Percentiles rank a stretch among this genome's conserved stretches.
Conservation (phyloP, 352 stramenopile genomes). For the Globisporangium echinulatum region DNA sequence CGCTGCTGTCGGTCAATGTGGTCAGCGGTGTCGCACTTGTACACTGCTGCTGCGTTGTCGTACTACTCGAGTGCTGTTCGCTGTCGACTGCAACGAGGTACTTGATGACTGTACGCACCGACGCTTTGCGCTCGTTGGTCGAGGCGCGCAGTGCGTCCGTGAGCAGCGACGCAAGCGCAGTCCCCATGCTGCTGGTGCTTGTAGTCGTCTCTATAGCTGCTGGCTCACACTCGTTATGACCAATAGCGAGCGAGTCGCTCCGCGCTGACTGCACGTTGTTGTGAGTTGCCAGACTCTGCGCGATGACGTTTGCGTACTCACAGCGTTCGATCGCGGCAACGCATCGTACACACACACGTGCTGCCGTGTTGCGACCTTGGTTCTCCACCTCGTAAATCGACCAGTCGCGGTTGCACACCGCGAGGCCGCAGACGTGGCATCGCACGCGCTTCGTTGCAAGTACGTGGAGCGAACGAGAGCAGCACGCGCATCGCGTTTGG, state of each 20-base stretch:
- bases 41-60: background rate
- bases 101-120: conserved; percentile 27
- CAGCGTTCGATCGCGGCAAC: conserved; percentile 13
- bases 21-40: background rate
- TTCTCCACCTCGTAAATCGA: conserved; percentile 15
- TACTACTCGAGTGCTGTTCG: no score
- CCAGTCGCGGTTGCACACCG: conserved; percentile 23
- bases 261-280: background rate
- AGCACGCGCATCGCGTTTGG: conserved; percentile 39
- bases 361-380: background rate
- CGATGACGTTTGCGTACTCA: conserved; percentile 10
- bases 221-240: background rate
- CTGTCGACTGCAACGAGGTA: conserved; percentile 11
- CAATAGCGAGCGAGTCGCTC: background rate
- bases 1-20: conserved; percentile 3
- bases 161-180: background rate
- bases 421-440: conserved; percentile 21
- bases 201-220: background rate
- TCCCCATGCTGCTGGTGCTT: background rate
- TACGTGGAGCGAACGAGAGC: conserved; percentile 28
- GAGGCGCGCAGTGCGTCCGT: background rate
- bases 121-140: conserved; percentile 11
- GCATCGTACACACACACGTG: conserved; percentile 16
- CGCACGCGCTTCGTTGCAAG: conserved; percentile 12
- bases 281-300: background rate